Evolutionary conservation across 169 alveolate genomes (phyloP), one percentile per base, ranked within the genome.

Genomic region (Eimeria acervulina): DNA sequence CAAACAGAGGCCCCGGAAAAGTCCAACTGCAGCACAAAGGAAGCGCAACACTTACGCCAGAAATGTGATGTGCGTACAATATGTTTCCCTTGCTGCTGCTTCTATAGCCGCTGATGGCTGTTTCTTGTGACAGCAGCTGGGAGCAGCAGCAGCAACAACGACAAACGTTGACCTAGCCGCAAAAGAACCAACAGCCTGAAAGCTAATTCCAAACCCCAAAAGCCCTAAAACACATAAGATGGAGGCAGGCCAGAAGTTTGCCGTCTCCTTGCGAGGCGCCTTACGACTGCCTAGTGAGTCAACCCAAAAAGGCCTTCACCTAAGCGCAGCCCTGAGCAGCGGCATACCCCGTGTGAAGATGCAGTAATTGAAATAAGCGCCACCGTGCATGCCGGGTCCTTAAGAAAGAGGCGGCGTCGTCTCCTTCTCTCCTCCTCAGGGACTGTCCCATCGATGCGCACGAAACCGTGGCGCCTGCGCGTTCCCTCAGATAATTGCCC

Each of bases 351-450:
- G 42, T 93, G 96, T 52, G 93, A 78, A 28, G 96, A 93, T 23
- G 96, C 87, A 8, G 96, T 80, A 47, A 93, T 87, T 36, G 96
- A 93, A 55, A 93, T 87, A 31, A 93, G 85, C 19, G 96, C 96
- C 76, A 93, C 13, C 1, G 36, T 59, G 93, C 96, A 93, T 36
- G 66, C 42, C 17, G 93, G 96, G 42, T 36, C 55, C 3, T 36
- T 59, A 66, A 38, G 76, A 38, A 93, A 93, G 42, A 40, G 42
- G 21, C 78, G 87, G 17, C 93, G 84, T 36, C 93, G 84, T n/a
- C 76, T 59, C 61, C 42, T 40, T n/a, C 90, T 80, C 42, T 93
- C 96, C 51, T 93, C 96, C 88, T 93, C 96, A 33, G 93, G 47
- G 17, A 83, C 87, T 8, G 85, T 44, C 33, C 96, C 96, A 90